Evolutionary conservation across 129 eudicot species (phyloP).

Genomic region (Flaveria bidentis): DNA sequence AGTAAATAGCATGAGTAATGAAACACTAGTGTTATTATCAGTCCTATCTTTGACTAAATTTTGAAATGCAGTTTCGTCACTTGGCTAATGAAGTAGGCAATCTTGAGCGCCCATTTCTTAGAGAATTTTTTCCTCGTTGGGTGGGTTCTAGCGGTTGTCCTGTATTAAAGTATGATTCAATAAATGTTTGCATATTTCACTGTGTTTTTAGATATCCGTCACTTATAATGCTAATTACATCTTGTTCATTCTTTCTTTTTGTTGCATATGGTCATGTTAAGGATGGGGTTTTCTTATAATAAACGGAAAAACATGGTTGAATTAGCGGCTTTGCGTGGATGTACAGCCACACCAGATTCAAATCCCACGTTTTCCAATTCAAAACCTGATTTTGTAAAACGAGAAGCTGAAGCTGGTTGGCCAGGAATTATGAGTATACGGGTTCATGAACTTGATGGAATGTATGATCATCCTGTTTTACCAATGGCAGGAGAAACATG

Average conservation of each 20-base stretch:
- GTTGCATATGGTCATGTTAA: constrained; percentile 31
- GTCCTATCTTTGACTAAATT: not conserved
- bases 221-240: constrained; percentile 34
- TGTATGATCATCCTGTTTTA: constrained; percentile 95
- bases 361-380: constrained; percentile 35
- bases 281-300: constrained; percentile 96
- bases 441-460: constrained; percentile 97
- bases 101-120: constrained; percentile 98
- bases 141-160: constrained; percentile 96
- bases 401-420: constrained; percentile 84
- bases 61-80: constrained; percentile 79
- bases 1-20: constrained; percentile 9
- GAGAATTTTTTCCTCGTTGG: constrained; percentile 96
- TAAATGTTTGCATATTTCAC: constrained; percentile 2
- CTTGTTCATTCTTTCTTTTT: constrained; percentile 19
- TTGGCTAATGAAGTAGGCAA: constrained; percentile 92
- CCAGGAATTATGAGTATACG: constrained; percentile 99
- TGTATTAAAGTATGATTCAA: constrained; percentile 63
- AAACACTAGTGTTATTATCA: constrained; percentile 15
- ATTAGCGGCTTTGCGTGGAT: constrained; percentile 82
- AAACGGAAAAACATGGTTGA: constrained; percentile 87
- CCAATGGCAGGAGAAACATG: constrained; percentile 98
- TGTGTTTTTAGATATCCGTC: not conserved
- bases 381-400: constrained; percentile 63
- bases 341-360: constrained; percentile 68